Conservation (phyloP, 129 eudicot genomes). For the Erigeron canadensis region DNA sequence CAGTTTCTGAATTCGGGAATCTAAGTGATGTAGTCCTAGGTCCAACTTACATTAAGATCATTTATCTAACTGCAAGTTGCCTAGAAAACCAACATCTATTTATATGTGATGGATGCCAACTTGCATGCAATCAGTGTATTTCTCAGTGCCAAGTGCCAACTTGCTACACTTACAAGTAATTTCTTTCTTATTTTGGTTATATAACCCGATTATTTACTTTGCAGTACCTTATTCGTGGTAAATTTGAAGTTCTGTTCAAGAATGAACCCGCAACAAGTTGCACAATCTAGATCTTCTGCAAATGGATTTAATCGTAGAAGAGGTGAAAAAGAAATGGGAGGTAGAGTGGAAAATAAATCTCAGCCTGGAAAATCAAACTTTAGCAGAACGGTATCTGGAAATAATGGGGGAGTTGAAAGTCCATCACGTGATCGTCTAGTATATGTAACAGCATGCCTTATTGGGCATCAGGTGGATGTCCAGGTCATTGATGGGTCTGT, state of each 20-base stretch:
- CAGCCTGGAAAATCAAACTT: slow-evolving; percentile 60
- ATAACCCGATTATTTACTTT: slow-evolving; percentile 17
- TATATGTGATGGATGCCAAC: too few species aligned
- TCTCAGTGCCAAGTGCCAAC: too few species aligned
- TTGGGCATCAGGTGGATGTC: slow-evolving; percentile 94
- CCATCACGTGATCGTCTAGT: slow-evolving; percentile 73
- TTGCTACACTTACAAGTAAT: background rate
- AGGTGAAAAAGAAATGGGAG: slow-evolving; percentile 60
- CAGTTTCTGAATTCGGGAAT: too few species aligned
- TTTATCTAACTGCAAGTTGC: too few species aligned
- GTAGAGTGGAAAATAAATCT: slow-evolving; percentile 49
- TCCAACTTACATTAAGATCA: too few species aligned
- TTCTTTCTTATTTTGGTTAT: background rate
- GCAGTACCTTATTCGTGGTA: slow-evolving; percentile 23
- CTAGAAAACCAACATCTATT: too few species aligned
- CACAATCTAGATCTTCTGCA: slow-evolving; percentile 65
- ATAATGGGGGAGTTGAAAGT: slow-evolving; percentile 59
- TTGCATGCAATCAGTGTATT: too few species aligned
- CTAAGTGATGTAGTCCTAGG: too few species aligned
- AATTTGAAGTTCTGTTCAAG: slow-evolving; percentile 33
- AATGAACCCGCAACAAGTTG: slow-evolving; percentile 76
- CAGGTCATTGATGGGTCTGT: slow-evolving; percentile 88
- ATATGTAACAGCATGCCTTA: slow-evolving; percentile 71
- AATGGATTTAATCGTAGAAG: slow-evolving; percentile 72
- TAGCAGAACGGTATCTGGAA: slow-evolving; percentile 38